phyloP scores from a whole-genome alignment of 2,329 filamentous ascomycete species.

The Colletotrichum sp. region DNA sequence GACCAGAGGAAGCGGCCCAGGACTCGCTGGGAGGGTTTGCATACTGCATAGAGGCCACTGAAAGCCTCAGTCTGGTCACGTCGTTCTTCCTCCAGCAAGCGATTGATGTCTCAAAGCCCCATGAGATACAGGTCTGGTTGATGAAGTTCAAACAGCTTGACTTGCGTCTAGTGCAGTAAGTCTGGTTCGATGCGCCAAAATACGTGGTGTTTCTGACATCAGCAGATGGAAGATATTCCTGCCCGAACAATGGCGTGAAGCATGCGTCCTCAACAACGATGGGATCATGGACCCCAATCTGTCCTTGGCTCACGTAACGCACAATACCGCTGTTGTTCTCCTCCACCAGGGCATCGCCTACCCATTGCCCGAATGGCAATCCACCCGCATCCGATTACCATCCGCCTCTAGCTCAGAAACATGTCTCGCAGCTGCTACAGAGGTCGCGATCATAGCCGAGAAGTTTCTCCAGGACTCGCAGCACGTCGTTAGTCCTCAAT shows the following conservation, averaged over 20 bases:
- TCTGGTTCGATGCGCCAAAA: not conserved
- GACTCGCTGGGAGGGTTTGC: conserved; percentile 43
- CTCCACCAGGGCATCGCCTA: conserved; percentile 47
- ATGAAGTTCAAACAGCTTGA: conserved; percentile 51
- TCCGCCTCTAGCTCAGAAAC: conserved; percentile 44
- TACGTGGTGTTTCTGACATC: not conserved
- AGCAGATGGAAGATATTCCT: conserved; percentile 49
- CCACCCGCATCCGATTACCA: conserved; percentile 34
- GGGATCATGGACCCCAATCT: conserved; percentile 49
- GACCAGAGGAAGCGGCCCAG: conserved; percentile 27
- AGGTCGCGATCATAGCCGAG: conserved; percentile 40
- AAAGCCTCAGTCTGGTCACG: conserved; percentile 45
- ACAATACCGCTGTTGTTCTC: conserved; percentile 46
- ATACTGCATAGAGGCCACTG: conserved; percentile 50
- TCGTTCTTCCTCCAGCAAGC: conserved; percentile 47
- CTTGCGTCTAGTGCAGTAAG: conserved; percentile 44
- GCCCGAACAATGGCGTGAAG: conserved; percentile 45
- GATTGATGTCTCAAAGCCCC: conserved; percentile 38
- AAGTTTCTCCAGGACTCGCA: conserved; percentile 38
- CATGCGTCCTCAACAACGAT: conserved; percentile 42
- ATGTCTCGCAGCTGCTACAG: conserved; percentile 40
- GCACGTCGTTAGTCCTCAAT: conserved; percentile 36
- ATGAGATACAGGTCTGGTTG: conserved; percentile 44
- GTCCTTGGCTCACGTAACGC: conserved; percentile 46
- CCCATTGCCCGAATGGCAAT: conserved; percentile 34